phyloP scores from a whole-genome alignment of 495 filamentous ascomycete genomes.

The Talaromyces nanjingensis region DNA sequence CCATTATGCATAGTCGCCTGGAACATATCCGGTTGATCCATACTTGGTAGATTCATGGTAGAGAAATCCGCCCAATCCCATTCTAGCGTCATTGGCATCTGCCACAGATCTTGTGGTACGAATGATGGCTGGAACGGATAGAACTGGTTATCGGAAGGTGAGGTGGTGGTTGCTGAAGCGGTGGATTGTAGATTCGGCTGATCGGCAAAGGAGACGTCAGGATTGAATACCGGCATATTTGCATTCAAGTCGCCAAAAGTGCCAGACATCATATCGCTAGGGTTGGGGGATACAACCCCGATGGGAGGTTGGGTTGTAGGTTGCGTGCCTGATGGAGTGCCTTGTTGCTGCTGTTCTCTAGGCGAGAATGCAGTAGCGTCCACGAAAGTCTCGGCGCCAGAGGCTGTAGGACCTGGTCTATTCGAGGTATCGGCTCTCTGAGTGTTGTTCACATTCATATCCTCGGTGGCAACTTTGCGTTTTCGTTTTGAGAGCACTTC shows the following conservation, averaged over 20 bases:
- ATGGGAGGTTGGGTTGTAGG: constrained; percentile 5
- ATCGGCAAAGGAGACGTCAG: not conserved
- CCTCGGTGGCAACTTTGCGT: constrained; percentile 56
- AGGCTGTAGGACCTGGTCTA: not conserved
- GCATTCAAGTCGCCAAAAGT: constrained; percentile 1
- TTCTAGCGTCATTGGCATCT: constrained; percentile 91
- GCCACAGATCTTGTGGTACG: constrained; percentile 94
- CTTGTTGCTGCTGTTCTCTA: constrained; percentile 11
- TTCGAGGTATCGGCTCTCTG: constrained; percentile 8
- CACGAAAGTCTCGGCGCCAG: not conserved
- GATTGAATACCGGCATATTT: not conserved
- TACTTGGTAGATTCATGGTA: constrained; percentile 37
- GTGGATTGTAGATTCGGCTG: constrained; percentile 19
- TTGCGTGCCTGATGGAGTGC: constrained; percentile 7
- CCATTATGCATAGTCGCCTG: constrained; percentile 21
- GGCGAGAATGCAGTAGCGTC: not conserved
- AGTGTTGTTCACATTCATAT: constrained; percentile 14
- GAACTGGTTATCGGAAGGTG: constrained; percentile 33
- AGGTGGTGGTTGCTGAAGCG: constrained; percentile 21
- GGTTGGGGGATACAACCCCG: not conserved
- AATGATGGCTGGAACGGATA: constrained; percentile 78
- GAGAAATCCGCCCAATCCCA: constrained; percentile 97
- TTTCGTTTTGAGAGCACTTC: constrained; percentile 72
- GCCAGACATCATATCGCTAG: not conserved
- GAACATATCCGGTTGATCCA: constrained; percentile 22